Conservation (phyloP, 495 filamentous ascomycete species). For the Penicillium mononematosum region DNA sequence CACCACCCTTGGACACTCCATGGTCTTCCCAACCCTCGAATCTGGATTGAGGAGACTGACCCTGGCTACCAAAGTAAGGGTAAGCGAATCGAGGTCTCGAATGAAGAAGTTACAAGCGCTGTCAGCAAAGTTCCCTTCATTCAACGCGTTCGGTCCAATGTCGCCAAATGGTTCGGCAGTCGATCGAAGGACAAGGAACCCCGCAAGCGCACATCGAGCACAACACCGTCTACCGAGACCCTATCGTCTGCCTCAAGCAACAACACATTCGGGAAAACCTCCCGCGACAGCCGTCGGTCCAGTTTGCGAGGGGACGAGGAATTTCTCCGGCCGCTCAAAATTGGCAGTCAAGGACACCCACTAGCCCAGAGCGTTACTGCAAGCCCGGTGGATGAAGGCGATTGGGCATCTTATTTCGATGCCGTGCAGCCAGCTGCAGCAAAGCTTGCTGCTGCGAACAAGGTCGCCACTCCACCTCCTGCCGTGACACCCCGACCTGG, state of each 20-base stretch:
- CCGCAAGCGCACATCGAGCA: slow-evolving; percentile 46
- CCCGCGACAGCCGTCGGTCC: slow-evolving; percentile 56
- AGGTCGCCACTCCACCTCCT: slow-evolving; percentile 37
- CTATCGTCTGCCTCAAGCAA: slow-evolving; percentile 31
- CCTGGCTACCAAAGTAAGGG: slow-evolving; percentile 76
- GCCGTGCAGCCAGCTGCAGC: neutral
- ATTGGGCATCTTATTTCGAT: slow-evolving; percentile 44
- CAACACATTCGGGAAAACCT: slow-evolving; percentile 34
- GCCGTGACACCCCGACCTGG: slow-evolving; percentile 44
- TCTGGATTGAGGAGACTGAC: slow-evolving; percentile 93
- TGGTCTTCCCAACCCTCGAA: slow-evolving; percentile 68
- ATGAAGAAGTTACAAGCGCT: slow-evolving; percentile 82
- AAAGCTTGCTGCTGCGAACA: slow-evolving; percentile 11
- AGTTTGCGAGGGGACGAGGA: slow-evolving; percentile 74
- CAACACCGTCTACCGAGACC: slow-evolving; percentile 36
- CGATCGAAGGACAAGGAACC: slow-evolving; percentile 54
- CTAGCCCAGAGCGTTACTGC: slow-evolving; percentile 79
- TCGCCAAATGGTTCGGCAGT: slow-evolving; percentile 60
- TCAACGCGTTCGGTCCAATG: slow-evolving; percentile 58
- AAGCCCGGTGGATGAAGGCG: slow-evolving; percentile 58
- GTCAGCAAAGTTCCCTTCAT: slow-evolving; percentile 87
- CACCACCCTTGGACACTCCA: slow-evolving; percentile 93
- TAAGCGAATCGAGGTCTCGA: slow-evolving; percentile 89
- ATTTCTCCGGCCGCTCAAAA: slow-evolving; percentile 33
- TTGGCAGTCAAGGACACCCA: slow-evolving; percentile 61